Conservation (phyloP, 2,329 filamentous ascomycete genomes). For the Xylaria sp. region DNA sequence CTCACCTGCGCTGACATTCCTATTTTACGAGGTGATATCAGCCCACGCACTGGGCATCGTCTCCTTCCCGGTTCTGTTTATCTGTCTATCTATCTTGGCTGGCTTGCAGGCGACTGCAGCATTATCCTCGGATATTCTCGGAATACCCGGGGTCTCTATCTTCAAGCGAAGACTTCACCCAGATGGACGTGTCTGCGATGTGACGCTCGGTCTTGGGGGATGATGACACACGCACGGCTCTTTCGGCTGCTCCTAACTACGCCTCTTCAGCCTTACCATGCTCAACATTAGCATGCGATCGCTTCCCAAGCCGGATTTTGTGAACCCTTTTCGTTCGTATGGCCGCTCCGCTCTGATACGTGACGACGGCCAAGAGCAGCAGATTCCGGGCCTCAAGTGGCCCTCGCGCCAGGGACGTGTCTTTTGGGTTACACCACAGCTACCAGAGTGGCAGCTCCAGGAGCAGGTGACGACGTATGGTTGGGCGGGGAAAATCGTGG, state of each 20-base stretch:
- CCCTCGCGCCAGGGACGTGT: constrained; percentile 31
- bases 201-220: constrained; percentile 41
- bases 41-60: constrained; percentile 27
- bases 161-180: constrained; percentile 46
- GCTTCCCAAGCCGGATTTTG: constrained; percentile 20
- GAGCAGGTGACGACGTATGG: constrained; percentile 43
- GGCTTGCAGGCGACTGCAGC: constrained; percentile 37
- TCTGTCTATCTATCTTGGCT: constrained; percentile 27
- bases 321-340: constrained; percentile 12
- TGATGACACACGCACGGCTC: constrained; percentile 9
- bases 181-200: constrained; percentile 45
- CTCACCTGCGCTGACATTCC: constrained; percentile 16
- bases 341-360: constrained; percentile 27
- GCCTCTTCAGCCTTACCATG: constrained; percentile 46
- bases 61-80: neutral
- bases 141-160: constrained; percentile 37
- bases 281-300: constrained; percentile 24
- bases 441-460: constrained; percentile 33
- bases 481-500: constrained; percentile 48
- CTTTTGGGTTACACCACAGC: constrained; percentile 40
- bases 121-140: constrained; percentile 43
- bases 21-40: constrained; percentile 25
- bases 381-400: constrained; percentile 40
- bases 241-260: constrained; percentile 21
- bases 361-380: constrained; percentile 29